These are phyloP conservation scores for Phytopythium litorale DNA, from an alignment of 352 stramenopile species.

Conservation along the genomic window DNA sequence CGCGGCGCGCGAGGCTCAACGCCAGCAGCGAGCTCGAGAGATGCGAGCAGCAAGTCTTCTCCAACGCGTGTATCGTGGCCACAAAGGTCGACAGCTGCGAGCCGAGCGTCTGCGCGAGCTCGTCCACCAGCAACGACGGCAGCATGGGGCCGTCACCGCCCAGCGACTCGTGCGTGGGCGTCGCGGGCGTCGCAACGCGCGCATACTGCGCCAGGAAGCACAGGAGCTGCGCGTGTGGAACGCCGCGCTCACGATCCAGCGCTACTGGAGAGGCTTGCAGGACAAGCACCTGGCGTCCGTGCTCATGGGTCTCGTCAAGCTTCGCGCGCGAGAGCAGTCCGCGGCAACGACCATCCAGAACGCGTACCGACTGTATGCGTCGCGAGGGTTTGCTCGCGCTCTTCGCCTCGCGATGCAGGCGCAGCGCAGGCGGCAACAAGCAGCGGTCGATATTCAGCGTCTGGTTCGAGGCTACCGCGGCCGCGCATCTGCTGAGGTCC, in stretches of 20 bases:
- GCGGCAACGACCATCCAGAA: constrained; percentile 58
- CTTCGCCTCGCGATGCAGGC: constrained; percentile 47
- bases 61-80: constrained; percentile 73
- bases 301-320: constrained; percentile 62
- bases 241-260: constrained; percentile 68
- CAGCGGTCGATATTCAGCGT: constrained; percentile 67
- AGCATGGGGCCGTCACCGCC: constrained; percentile 50
- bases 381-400: constrained; percentile 55
- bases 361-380: constrained; percentile 57
- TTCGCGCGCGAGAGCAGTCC: constrained; percentile 50
- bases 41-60: constrained; percentile 44
- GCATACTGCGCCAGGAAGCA: constrained; percentile 35
- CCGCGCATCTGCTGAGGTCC: constrained; percentile 60
- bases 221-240: constrained; percentile 35
- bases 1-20: constrained; percentile 41
- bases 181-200: constrained; percentile 33
- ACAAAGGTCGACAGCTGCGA: constrained; percentile 45
- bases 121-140: constrained; percentile 37
- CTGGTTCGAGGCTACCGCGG: constrained; percentile 80
- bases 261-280: constrained; percentile 67
- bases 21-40: constrained; percentile 40
- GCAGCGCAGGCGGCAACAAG: constrained; percentile 34
- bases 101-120: constrained; percentile 45
- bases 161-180: constrained; percentile 75
- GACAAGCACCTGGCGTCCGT: constrained; percentile 75